Evolutionary conservation across 2,329 filamentous ascomycete genomes (phyloP).

Genomic region (Thielaviopsis ethacetica): DNA sequence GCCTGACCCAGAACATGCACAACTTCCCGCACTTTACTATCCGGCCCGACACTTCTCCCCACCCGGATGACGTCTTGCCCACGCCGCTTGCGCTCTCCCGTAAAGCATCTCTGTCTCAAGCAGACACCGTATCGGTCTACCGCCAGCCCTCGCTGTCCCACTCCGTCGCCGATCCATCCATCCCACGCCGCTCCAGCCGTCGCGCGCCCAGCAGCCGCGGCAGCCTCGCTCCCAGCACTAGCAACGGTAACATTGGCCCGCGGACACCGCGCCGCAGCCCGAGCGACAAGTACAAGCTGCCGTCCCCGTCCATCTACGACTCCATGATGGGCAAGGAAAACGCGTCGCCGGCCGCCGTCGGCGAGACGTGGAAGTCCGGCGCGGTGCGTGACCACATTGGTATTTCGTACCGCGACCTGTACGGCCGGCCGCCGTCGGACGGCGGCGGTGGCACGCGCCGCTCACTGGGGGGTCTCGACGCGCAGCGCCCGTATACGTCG

Average conservation of each 20-base stretch:
- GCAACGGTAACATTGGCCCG: constrained; percentile 1
- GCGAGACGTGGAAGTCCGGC: constrained; percentile 7
- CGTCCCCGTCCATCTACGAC: background rate
- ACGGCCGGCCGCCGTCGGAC: background rate
- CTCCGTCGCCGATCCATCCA: background rate
- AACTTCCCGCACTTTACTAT: background rate
- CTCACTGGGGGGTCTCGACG: background rate
- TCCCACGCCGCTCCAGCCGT: constrained; percentile 4
- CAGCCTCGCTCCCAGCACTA: background rate
- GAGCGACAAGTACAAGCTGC: constrained; percentile 1
- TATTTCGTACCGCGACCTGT: constrained; percentile 9
- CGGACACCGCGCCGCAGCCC: background rate
- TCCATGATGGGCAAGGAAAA: constrained; percentile 10
- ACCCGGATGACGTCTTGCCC: constrained; percentile 2
- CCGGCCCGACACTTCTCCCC: background rate
- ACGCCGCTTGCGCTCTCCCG: constrained; percentile 6
- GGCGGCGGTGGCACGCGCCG: background rate
- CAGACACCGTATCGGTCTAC: background rate
- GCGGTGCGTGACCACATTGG: constrained; percentile 5
- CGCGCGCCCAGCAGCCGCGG: background rate
- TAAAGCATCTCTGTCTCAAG: constrained; percentile 3
- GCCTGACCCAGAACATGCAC: background rate
- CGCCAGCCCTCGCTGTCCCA: background rate
- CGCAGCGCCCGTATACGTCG: constrained; percentile 3
- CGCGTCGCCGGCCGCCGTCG: background rate